Evolutionary conservation across 495 filamentous ascomycete genomes (phyloP).

Genomic region (Glarea lozoyensis): DNA sequence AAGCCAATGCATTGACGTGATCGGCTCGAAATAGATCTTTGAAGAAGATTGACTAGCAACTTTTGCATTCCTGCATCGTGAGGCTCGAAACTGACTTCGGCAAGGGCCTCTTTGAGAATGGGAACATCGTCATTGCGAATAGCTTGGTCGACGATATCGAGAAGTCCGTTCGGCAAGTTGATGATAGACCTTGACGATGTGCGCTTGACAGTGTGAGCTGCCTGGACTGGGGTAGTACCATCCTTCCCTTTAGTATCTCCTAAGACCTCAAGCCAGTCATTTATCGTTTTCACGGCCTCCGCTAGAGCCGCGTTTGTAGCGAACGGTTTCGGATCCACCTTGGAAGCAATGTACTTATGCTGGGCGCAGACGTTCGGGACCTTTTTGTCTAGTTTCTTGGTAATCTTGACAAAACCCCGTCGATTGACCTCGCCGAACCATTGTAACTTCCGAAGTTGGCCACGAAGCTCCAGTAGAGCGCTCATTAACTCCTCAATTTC

Average conservation of each 20-base stretch:
- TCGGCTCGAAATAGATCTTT: conserved; percentile 68
- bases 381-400: conserved; percentile 95
- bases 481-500: conserved; percentile 84
- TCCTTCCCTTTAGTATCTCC: conserved; percentile 62
- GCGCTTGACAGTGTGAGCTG: conserved; percentile 60
- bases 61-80: conserved; percentile 47
- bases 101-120: conserved; percentile 49
- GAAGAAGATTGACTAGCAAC: conserved; percentile 69
- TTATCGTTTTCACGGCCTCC: conserved; percentile 65
- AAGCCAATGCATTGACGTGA: conserved; percentile 58
- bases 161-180: conserved; percentile 52
- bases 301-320: conserved; percentile 63
- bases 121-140: conserved; percentile 64
- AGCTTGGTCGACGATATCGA: conserved; percentile 69
- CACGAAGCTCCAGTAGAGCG: conserved; percentile 77
- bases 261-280: conserved; percentile 80
- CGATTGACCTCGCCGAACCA: conserved; percentile 98
- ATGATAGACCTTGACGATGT: conserved; percentile 61
- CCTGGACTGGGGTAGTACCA: conserved; percentile 62
- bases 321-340: conserved; percentile 79
- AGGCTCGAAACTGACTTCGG: conserved; percentile 42
- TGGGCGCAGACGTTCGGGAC: conserved; percentile 62
- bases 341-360: conserved; percentile 72
- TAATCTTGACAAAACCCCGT: conserved; percentile 92
- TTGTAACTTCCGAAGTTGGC: conserved; percentile 80